phyloP scores from a whole-genome alignment of 768 basidiomycete species.

The Lactifluus hygrophoroides region DNA sequence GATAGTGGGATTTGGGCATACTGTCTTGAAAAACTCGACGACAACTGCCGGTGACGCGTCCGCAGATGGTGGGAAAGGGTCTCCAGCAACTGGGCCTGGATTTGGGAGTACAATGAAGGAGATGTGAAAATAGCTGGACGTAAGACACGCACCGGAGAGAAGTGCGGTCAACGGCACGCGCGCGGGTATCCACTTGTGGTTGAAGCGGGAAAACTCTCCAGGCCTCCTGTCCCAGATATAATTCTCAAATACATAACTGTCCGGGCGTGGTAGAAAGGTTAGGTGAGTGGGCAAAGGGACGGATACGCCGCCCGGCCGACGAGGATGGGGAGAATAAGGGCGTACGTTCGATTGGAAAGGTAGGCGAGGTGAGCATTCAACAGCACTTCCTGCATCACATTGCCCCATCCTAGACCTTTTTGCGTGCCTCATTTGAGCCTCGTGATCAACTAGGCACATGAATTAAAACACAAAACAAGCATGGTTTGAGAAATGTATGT shows the following conservation, averaged over 20 bases:
- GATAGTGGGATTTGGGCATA: conserved; percentile 33
- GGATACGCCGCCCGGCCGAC: too few relatives aligned
- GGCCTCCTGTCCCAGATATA: conserved; percentile 44
- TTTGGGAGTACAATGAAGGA: not conserved
- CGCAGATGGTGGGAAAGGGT: conserved; percentile 28
- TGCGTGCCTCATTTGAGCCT: not conserved
- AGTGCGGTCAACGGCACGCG: conserved; percentile 47
- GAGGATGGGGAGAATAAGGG: not conserved
- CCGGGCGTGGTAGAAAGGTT: not conserved
- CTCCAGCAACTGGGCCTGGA: conserved; percentile 36
- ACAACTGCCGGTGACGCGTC: conserved; percentile 30
- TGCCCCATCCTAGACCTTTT: conserved; percentile 51
- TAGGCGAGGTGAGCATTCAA: conserved; percentile 17
- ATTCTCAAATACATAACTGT: conserved; percentile 46
- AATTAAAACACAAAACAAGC: not conserved
- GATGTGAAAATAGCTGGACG: too few relatives aligned
- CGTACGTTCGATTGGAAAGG: conserved; percentile 41
- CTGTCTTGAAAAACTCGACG: conserved; percentile 31
- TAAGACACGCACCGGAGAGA: conserved; percentile 34
- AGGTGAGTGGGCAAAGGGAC: too few relatives aligned
- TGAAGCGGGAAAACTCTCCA: conserved; percentile 33
- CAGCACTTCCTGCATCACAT: conserved; percentile 33
- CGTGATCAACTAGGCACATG: not conserved
- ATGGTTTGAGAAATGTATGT: conserved; percentile 15
- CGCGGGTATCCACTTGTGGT: conserved; percentile 44